Conservation (phyloP, 768 basidiomycete species). For the Leccinum disarticulatum region DNA sequence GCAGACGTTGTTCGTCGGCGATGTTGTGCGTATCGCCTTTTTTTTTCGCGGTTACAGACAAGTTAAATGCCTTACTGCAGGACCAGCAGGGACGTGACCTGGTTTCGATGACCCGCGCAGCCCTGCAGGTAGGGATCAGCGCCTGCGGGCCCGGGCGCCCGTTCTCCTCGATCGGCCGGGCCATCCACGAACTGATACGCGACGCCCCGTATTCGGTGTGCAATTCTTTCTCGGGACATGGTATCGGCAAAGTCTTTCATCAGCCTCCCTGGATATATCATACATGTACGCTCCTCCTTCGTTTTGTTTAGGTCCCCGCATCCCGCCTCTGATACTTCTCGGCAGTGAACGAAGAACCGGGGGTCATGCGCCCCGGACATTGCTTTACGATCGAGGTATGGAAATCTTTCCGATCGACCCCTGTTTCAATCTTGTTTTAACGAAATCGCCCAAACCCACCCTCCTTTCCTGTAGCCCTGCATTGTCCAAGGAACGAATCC, state of each 20-base stretch:
- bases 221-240: conserved; percentile 78
- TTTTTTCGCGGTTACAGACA: not conserved
- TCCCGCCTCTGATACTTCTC: not conserved
- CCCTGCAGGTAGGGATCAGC: conserved; percentile 67
- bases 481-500: conserved; percentile 76
- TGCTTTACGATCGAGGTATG: conserved; percentile 91
- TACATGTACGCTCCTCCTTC: conserved; percentile 46
- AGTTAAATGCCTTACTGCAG: conserved; percentile 34
- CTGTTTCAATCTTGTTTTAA: no score
- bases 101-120: conserved; percentile 57
- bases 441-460: no score
- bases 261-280: conserved; percentile 82
- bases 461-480: conserved; percentile 49
- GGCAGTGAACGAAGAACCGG: conserved; percentile 82
- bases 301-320: not conserved
- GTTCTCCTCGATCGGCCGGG: conserved; percentile 68
- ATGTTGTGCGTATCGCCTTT: conserved; percentile 51
- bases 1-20: conserved; percentile 75
- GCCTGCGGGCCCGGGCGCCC: conserved; percentile 72
- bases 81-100: conserved; percentile 70
- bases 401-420: not conserved
- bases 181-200: conserved; percentile 56
- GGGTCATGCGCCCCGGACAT: conserved; percentile 78
- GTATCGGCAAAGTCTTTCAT: conserved; percentile 83
- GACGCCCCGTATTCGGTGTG: conserved; percentile 55